Base-by-base conservation (phyloP, 495 filamentous ascomycete species). In the Chaetomidium leptoderma region DNA sequence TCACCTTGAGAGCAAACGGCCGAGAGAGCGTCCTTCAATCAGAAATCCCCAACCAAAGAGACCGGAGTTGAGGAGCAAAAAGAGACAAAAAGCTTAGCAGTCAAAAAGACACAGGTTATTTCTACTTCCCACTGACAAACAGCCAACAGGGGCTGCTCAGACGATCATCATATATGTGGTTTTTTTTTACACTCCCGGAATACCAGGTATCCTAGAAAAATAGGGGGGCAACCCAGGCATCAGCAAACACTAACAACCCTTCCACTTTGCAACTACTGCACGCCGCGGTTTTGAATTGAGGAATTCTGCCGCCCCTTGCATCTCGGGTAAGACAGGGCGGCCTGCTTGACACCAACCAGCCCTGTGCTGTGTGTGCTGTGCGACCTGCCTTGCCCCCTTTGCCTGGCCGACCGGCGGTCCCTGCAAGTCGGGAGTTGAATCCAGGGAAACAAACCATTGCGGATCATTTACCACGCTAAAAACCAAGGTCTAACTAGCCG, bases 211-310 rank as follows among this genome's bases (percentile, higher is more conserved):
- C 51, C 36, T 16, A n/a, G 17, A 9, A 36, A 24, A 23, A 36
- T 36, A 7, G 27, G 30, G 27, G 30, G 23, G n/a, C 1, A 11
- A 46, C 53, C 27, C 5, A 23, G 19, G 13, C 42, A 19, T 17
- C 39, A 46, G 26, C 17, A 35, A 44, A 26, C n/a, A n/a, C n/a
- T 4, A 14, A 11, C 11, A 37, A 4, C 50, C 30, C 10, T 23
- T 1, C 37, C 7, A 13, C 27, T 16, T 6, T 17, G 21, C 13
- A 17, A 6, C 7, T 29, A 39, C 21, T 27, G 17, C 29, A n/a
- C 32, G 21, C 13, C 35, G 11, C 14, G 45, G 58, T 60, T 55
- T 50, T 43, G 50, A 17, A 21, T 49, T 33, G 35, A 55, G 19
- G 23, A 8, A 6, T 36, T 29, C 8, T 13, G 5, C 36, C 50